Evolutionary conservation across 345 rosid genomes (phyloP).

Genomic region (Eucalyptus sp.): DNA sequence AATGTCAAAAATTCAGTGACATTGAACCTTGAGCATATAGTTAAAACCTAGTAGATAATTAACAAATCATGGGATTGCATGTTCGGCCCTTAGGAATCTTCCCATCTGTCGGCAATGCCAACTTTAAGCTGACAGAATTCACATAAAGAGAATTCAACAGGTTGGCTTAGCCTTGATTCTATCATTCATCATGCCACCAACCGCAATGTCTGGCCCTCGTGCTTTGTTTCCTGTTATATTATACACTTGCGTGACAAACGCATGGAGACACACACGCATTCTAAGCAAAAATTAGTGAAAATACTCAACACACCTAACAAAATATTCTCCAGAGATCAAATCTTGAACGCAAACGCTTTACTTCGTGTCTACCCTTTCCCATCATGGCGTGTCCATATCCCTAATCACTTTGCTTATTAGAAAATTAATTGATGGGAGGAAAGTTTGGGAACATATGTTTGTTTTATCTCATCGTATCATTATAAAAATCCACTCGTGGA

Average conservation of each 20-base stretch:
- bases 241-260: background rate
- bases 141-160: background rate
- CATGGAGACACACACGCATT: background rate
- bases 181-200: background rate
- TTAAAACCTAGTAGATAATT: background rate
- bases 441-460: background rate
- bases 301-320: background rate
- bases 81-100: background rate
- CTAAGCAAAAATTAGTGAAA: background rate
- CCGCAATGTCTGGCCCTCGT: background rate
- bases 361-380: background rate
- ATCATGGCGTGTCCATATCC: background rate
- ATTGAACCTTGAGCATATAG: background rate
- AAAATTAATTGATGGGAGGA: background rate
- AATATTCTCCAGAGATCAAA: background rate
- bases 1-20: background rate
- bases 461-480: background rate
- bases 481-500: background rate
- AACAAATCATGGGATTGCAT: background rate
- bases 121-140: background rate
- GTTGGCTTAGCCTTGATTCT: background rate
- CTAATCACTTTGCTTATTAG: background rate
- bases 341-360: background rate
- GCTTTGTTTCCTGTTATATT: background rate
- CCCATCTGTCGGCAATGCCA: background rate